Conservation (phyloP, 2,329 filamentous ascomycete species). For the Thelonectria olida region DNA sequence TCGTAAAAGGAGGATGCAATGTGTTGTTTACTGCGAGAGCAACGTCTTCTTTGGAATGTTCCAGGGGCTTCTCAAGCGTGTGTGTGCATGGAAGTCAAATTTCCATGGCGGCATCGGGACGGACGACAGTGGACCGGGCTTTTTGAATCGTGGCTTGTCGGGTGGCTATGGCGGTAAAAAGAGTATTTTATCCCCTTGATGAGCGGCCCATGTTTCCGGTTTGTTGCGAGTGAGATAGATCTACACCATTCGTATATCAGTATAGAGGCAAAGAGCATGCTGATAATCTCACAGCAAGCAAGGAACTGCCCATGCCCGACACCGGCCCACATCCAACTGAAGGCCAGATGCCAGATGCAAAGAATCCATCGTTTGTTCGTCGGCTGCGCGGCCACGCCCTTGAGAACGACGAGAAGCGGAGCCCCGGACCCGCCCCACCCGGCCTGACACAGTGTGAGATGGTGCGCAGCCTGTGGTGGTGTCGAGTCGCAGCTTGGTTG, state of each 20-base stretch:
- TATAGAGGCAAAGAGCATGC: no score
- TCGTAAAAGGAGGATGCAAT: neutral
- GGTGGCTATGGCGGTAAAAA: neutral
- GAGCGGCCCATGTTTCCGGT: slow-evolving; percentile 11
- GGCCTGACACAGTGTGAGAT: slow-evolving; percentile 3
- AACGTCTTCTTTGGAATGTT: slow-evolving; percentile 31
- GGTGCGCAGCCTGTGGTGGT: neutral
- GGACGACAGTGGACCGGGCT: neutral
- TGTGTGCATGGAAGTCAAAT: neutral
- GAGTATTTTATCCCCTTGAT: neutral
- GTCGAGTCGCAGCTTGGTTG: neutral
- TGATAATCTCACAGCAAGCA: no score
- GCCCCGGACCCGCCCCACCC: slow-evolving; percentile 25
- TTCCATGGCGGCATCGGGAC: no score
- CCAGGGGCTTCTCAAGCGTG: slow-evolving; percentile 29
- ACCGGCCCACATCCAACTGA: neutral
- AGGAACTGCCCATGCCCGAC: neutral
- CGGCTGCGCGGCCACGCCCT: slow-evolving; percentile 32
- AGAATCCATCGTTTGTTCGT: slow-evolving; percentile 3
- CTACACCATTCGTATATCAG: no score
- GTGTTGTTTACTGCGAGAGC: slow-evolving; percentile 6
- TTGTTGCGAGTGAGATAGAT: neutral
- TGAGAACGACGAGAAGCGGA: slow-evolving; percentile 42
- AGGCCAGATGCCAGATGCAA: neutral
- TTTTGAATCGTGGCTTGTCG: neutral